Percentiles rank a stretch among this genome's conserved stretches.
These are phyloP conservation scores for Teratosphaeria pseudoeucalypti DNA, from an alignment of 2,329 filamentous ascomycete genomes.

Conservation along the genomic window DNA sequence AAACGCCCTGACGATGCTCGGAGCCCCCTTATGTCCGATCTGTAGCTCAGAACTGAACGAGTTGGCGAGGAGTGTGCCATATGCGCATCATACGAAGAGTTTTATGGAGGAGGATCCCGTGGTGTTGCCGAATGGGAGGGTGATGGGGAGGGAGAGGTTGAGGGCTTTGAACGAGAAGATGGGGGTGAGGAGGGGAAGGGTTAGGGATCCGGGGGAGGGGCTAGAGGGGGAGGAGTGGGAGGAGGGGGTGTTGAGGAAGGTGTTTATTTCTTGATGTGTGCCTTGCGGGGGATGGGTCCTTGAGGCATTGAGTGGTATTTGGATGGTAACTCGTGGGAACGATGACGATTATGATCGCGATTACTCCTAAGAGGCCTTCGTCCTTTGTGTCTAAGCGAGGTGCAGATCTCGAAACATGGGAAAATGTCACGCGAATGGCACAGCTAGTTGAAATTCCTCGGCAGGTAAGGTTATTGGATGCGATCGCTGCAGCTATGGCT, in stretches of 20 bases:
- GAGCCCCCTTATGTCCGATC: slow-evolving; percentile 75
- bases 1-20: slow-evolving; percentile 47
- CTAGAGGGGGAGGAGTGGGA: slow-evolving; percentile 47
- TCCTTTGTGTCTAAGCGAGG: no score
- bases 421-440: no score
- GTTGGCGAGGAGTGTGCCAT: slow-evolving; percentile 77
- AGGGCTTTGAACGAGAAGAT: slow-evolving; percentile 70
- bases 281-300: no score
- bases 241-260: slow-evolving; percentile 61
- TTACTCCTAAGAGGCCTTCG: no score
- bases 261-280: slow-evolving; percentile 59
- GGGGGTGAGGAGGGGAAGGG: slow-evolving; percentile 52
- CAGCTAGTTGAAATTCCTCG: no score
- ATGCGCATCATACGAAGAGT: slow-evolving; percentile 90
- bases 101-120: slow-evolving; percentile 81
- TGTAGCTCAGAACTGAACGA: slow-evolving; percentile 93
- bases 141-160: slow-evolving; percentile 69
- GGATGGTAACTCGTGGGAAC: no score
- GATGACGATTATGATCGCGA: no score
- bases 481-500: no score
- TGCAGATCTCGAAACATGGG: no score
- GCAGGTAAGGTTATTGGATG: no score
- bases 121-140: slow-evolving; percentile 74
- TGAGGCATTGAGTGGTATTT: no score
- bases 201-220: slow-evolving; percentile 66